Conservation (phyloP, 257 asterid genomes). For the Handroanthus guayacan region DNA sequence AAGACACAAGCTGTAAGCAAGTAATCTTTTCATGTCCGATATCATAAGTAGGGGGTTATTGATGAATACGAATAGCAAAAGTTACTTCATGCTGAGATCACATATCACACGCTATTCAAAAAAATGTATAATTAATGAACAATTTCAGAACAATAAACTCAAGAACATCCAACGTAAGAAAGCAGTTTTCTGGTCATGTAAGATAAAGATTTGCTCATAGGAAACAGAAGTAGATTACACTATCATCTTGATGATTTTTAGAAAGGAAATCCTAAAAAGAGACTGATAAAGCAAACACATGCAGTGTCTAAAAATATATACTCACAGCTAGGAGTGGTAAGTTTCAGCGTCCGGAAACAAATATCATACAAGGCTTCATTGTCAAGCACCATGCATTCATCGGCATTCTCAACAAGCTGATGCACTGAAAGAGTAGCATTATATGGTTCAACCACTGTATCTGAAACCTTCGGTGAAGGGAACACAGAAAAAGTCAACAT, state of each 20-base stretch:
- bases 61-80: not conserved
- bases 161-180: not conserved
- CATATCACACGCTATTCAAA: not conserved
- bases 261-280: not conserved
- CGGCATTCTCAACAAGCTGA: slow-evolving; percentile 84
- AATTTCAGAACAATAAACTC: not conserved
- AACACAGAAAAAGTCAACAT: slow-evolving; percentile 81
- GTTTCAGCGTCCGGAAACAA: slow-evolving; percentile 76
- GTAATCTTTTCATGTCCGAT: not conserved
- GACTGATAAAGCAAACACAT: not conserved
- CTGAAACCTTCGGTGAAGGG: slow-evolving; percentile 82
- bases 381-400: slow-evolving; percentile 85
- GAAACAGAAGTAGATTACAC: not conserved
- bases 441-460: slow-evolving; percentile 82
- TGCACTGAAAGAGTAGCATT: slow-evolving; percentile 84
- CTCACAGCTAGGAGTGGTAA: slow-evolving; percentile 86
- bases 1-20: not conserved
- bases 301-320: slow-evolving; percentile 10
- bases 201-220: not conserved
- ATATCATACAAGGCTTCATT: slow-evolving; percentile 76
- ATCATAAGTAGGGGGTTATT: not conserved
- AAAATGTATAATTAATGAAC: not conserved
- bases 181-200: not conserved
- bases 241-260: not conserved
- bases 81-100: not conserved